Evolutionary conservation across 805 yeast species (phyloP), one percentile per base, ranked within the genome.

Genomic region (Priceomyces carsonii): DNA sequence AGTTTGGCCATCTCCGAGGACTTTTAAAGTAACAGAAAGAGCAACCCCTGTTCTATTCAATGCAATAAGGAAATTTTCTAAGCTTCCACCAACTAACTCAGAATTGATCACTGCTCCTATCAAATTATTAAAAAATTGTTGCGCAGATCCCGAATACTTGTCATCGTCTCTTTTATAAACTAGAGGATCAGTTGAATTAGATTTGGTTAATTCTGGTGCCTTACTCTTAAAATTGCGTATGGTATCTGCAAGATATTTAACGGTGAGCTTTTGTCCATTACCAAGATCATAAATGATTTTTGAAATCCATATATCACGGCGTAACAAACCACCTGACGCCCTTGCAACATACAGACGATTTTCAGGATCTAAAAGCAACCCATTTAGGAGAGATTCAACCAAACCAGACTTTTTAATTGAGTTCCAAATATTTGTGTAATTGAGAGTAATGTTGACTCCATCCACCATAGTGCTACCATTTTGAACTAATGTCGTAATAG

Each of bases 201-300:
- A 20, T 15, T 35, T 23, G n/a, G 33, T 29, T 13, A 22, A 30
- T n/a, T 10, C 15, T 4, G 62, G 58, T 29, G 55, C 59, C 43
- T 61, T 57, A 36, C 59, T 55, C 30, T 51, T 46, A 18, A 62
- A 51, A 36, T 54, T 48, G 19, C 51, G 39, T 12, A 65, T 50
- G 8, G 53, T 33, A 40, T 59, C 50, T 20, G 62, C 63, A 35
- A 66, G 48, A 36, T 44, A 52, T n/a, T 48, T 45, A 38, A 64
- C 50, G 0, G 65, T 46, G 16, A 62, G 48, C 14, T 45, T 40
- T 7, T 61, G 43, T 6, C 67, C 66, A 19, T 51, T 39, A 17
- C 71, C 71, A n/a, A 63, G 38, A n/a, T 56, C 59, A 25, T 40
- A 43, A 30, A 67, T 41, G 8, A 65, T 31, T 29, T 49, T 35